A percentile compares a stretch with the other conserved stretches of the same genome.
These are phyloP conservation scores for Apiotrichum mycotoxinovorans DNA, from an alignment of 1,284 basidiomycete species.

Conservation along the genomic window DNA sequence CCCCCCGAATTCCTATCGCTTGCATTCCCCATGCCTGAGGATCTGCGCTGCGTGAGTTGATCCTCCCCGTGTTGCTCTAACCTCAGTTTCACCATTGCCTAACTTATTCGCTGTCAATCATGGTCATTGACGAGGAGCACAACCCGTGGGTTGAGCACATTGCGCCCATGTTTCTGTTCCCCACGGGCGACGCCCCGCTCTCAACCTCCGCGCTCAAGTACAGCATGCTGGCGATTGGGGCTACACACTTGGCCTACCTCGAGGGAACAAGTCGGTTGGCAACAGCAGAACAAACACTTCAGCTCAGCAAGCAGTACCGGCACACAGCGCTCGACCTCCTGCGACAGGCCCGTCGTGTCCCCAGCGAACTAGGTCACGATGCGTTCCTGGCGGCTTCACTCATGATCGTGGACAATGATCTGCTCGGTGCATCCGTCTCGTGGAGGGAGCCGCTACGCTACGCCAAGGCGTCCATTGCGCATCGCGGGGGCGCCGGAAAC, in stretches of 20 bases:
- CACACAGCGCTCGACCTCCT: slow-evolving; percentile 26
- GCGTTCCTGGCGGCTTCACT: slow-evolving; percentile 31
- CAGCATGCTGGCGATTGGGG: slow-evolving; percentile 36
- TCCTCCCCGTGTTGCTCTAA: not conserved
- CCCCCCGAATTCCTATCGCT: slow-evolving; percentile 38
- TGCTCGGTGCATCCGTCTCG: slow-evolving; percentile 29
- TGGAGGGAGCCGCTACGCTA: slow-evolving; percentile 37
- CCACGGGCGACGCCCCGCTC: slow-evolving; percentile 26
- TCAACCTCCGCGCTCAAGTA: slow-evolving; percentile 32
- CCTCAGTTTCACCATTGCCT: slow-evolving; percentile 42
- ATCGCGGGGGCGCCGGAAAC: slow-evolving; percentile 31
- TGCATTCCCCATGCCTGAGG: slow-evolving; percentile 33
- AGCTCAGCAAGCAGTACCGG: slow-evolving; percentile 25
- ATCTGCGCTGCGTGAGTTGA: slow-evolving; percentile 33
- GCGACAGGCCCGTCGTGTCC: slow-evolving; percentile 24
- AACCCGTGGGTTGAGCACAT: slow-evolving; percentile 43
- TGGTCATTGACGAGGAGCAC: slow-evolving; percentile 38
- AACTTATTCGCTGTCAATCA: slow-evolving; percentile 41
- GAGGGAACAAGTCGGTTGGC: slow-evolving; percentile 12
- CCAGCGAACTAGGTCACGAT: slow-evolving; percentile 29
- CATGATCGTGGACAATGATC: slow-evolving; percentile 31
- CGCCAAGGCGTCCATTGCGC: slow-evolving; percentile 24
- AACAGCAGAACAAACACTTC: slow-evolving; percentile 17
- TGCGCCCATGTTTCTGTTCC: slow-evolving; percentile 38
- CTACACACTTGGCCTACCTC: slow-evolving; percentile 26